Base-by-base conservation (phyloP, 371 early-diverging fungal genomes). In the Mucor plumbeus region DNA sequence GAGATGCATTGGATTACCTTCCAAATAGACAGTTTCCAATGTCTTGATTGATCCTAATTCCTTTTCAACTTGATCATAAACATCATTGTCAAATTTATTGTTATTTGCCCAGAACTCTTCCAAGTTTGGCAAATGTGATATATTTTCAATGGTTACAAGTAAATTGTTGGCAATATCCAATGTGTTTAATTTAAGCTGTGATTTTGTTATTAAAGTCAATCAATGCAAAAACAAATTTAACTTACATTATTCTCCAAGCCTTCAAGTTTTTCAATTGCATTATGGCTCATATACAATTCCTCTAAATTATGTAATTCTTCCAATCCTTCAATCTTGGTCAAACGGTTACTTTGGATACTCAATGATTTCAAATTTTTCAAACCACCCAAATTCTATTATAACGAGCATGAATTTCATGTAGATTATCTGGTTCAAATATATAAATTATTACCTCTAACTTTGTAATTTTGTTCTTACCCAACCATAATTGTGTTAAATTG, bases 391-490 rank as follows among this genome's bases (percentile, higher is more conserved):
- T 80, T 80, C 84, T 84, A 63, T 33, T 1, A 55, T 13, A 15
- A 17, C 17, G 15, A 17, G 17, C 44, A 44, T 44, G 7, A 44
- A 17, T 17, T 44, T 44, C 44, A 13, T 40, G 44, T 44, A 9
- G 44, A n/a, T 15, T 6, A 1, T 14, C 7, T 44, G 44, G 17
- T 15, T 44, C n/a, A n/a, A 9, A 7, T 19, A 19, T 26, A 26
- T 26, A 26, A 26, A 17, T 5, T 35, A 54, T 57, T 84, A 89
- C 93, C 85, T 94, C 80, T 9, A 97, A 80, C 67, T 86, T 84
- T 2, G 87, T 80, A 35, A 99, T 95, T 79, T 98, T 99, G 85
- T 99, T 99, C 75, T 99, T 99, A 35, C 99, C 98, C 41, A 99
- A 81, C 92, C 96, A 98, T 15, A 99, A 87, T 76, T 97, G 87